A percentile compares a stretch with the other conserved stretches of the same genome.
These are phyloP conservation scores for Cucumis cinereus DNA, from an alignment of 306 rosid genomes.

Conservation along the genomic window DNA sequence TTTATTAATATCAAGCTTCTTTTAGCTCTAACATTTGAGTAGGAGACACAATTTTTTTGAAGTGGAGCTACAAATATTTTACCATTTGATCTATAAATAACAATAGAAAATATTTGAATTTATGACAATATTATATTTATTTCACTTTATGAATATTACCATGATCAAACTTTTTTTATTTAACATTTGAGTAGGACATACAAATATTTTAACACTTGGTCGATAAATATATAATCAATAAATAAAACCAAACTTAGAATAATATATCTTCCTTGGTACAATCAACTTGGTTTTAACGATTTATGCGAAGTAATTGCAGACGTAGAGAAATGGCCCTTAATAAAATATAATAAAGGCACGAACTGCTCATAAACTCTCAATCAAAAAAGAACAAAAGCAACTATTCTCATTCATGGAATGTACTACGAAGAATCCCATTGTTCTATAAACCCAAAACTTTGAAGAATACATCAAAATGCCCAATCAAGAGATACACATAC, in stretches of 20 bases:
- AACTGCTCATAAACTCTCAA: background rate
- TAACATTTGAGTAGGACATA: no score
- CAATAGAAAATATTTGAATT: no score
- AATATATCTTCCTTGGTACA: background rate
- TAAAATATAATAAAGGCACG: background rate
- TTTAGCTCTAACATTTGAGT: no score
- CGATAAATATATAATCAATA: no score
- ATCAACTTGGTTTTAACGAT: background rate
- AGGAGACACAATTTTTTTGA: no score
- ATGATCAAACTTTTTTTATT: no score
- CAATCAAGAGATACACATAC: background rate
- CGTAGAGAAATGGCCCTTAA: background rate
- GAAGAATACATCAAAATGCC: background rate
- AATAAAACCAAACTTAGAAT: background rate
- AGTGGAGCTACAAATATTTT: no score
- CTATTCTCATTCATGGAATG: background rate
- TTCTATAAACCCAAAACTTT: background rate
- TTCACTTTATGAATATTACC: no score
- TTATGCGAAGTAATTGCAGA: background rate
- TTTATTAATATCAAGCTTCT: no score
- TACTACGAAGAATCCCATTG: background rate
- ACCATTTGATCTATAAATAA: no score
- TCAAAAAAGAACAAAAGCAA: background rate
- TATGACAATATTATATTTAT: no score
- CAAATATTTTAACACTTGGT: no score